Conservation (phyloP, 352 stramenopile genomes). For the Plasmopara viticola region DNA sequence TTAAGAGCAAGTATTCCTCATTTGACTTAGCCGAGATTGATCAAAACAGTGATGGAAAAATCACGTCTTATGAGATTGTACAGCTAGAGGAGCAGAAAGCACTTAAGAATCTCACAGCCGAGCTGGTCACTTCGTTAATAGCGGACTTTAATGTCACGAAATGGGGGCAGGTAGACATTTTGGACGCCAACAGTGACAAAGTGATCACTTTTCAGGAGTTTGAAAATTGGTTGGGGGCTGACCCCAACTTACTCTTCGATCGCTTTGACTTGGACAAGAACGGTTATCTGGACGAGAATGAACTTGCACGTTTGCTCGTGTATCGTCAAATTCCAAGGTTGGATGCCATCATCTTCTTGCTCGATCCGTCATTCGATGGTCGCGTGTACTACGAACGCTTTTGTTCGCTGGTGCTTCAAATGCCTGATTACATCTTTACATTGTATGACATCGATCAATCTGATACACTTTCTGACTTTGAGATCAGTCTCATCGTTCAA, state of each 20-base stretch:
- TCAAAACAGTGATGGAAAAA: slow-evolving; percentile 54
- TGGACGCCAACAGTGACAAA: slow-evolving; percentile 51
- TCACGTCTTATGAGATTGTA: slow-evolving; percentile 57
- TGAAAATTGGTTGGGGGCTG: slow-evolving; percentile 53
- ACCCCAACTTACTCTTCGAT: slow-evolving; percentile 78
- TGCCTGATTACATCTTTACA: slow-evolving; percentile 55
- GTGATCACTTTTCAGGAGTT: slow-evolving; percentile 70
- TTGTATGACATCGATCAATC: slow-evolving; percentile 74
- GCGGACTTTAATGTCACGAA: slow-evolving; percentile 63
- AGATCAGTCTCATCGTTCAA: slow-evolving; percentile 62
- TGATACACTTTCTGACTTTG: slow-evolving; percentile 39
- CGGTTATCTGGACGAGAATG: slow-evolving; percentile 77
- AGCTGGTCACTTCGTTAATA: slow-evolving; percentile 35
- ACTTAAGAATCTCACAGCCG: slow-evolving; percentile 33
- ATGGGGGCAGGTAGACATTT: slow-evolving; percentile 30
- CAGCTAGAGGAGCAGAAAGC: slow-evolving; percentile 19
- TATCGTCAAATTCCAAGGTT: slow-evolving; percentile 67
- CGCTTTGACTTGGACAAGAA: slow-evolving; percentile 82
- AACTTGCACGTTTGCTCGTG: slow-evolving; percentile 57
- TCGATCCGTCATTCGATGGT: slow-evolving; percentile 78
- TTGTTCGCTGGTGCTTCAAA: slow-evolving; percentile 27
- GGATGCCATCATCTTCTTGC: slow-evolving; percentile 56
- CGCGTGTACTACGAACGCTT: slow-evolving; percentile 77
- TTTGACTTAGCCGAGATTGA: slow-evolving; percentile 74
- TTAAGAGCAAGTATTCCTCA: slow-evolving; percentile 60